Percentiles rank a stretch among this genome's conserved stretches.
Conservation (phyloP, 805 yeast species). For the Barnettozyma pratensis region DNA sequence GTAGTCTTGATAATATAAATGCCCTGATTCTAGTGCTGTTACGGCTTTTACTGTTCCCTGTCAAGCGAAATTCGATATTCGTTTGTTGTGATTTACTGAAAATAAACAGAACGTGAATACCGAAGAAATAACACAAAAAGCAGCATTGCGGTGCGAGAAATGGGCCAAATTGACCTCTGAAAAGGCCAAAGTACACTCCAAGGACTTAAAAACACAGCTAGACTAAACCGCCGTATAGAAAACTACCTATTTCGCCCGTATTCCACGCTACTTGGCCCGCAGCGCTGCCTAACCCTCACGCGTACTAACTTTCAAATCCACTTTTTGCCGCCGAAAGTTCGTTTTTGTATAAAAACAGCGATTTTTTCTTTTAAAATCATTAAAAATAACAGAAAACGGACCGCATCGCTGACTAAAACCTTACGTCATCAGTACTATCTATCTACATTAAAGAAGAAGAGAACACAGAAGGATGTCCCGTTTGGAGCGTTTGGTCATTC, state of each 20-base stretch:
- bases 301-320: too few species aligned
- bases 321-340: slow-evolving; percentile 1
- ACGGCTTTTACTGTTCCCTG: neutral
- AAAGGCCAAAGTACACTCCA: too few species aligned
- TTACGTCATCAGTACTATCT: neutral
- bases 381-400: neutral
- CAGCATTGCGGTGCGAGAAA: neutral
- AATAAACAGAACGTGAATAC: neutral
- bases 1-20: too few species aligned
- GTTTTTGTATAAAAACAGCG: slow-evolving; percentile 9
- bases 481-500: slow-evolving; percentile 39
- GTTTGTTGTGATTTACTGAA: neutral
- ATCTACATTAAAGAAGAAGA: neutral
- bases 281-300: too few species aligned
- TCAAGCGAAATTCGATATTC: neutral
- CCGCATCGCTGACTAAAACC: slow-evolving; percentile 1
- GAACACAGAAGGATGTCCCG: slow-evolving; percentile 28
- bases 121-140: neutral
- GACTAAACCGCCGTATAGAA: too few species aligned
- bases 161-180: too few species aligned
- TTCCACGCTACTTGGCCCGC: too few species aligned
- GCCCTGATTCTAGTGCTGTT: too few species aligned
- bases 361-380: slow-evolving; percentile 1
- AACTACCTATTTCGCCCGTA: too few species aligned
- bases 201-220: too few species aligned